Percentiles rank a stretch among this genome's conserved stretches.
Evolutionary conservation across 768 basidiomycete species (phyloP).

Genomic region (Mycena rosella): DNA sequence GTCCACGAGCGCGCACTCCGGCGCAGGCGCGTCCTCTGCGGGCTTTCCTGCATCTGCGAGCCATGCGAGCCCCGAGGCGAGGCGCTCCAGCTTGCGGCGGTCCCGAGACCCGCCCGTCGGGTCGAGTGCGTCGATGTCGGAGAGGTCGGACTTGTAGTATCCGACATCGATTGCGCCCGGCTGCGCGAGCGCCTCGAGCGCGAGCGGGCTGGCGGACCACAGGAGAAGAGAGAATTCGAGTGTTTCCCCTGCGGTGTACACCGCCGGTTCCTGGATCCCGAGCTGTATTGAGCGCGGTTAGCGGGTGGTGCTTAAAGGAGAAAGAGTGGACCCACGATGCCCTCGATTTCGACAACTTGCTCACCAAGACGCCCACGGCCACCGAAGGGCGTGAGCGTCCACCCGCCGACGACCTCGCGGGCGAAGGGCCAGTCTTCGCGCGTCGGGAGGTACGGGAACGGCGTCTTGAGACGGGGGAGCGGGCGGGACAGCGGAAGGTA

Average conservation of each 20-base stretch:
- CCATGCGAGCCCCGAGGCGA: conserved; percentile 25
- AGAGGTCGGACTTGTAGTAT: conserved; percentile 29
- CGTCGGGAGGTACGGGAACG: conserved; percentile 32
- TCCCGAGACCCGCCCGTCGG: conserved; percentile 17
- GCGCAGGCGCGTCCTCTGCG: conserved; percentile 14
- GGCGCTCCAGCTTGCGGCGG: conserved; percentile 12
- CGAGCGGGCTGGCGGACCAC: conserved; percentile 19
- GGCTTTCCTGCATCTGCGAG: conserved; percentile 21
- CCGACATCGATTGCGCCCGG: conserved; percentile 30
- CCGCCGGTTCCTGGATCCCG: conserved; percentile 27
- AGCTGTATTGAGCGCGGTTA: background rate
- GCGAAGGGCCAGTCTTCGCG: conserved; percentile 34
- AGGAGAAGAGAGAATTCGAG: conserved; percentile 32
- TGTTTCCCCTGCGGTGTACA: conserved; percentile 31
- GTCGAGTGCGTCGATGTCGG: conserved; percentile 15
- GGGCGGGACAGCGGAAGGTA: conserved; percentile 31
- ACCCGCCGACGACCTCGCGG: conserved; percentile 22
- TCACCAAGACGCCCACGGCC: conserved; percentile 27
- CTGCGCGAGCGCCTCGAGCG: conserved; percentile 33
- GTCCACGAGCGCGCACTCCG: conserved; percentile 20
- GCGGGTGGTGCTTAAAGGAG: background rate
- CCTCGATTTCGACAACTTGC: conserved; percentile 30
- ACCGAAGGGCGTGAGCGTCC: conserved; percentile 37
- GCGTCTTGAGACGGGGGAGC: conserved; percentile 15
- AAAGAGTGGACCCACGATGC: conserved; percentile 13